Base-by-base conservation (phyloP, 1,284 basidiomycete genomes). In the Cryptococcus jaspeensis region DNA sequence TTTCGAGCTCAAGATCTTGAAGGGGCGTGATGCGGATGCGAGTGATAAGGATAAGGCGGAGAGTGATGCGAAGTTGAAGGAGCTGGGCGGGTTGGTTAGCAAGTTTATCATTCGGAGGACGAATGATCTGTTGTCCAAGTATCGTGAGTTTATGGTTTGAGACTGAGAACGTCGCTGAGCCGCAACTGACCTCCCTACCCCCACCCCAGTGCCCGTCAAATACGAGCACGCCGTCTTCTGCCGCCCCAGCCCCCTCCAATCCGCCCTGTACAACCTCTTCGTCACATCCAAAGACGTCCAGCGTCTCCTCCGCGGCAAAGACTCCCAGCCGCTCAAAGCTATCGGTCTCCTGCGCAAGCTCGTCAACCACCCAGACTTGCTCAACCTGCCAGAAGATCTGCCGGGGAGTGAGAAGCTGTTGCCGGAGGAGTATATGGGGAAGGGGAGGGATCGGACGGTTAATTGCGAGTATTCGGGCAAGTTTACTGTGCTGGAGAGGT, bases 161-260 rank as follows among this genome's bases (percentile, higher is more conserved):
- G 8, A 22, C 28, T 46, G 44, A 18, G 12, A 3, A 12, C 16
- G 20, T 20, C 15, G 18, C 18, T 8, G 11, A 7, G 18, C 8
- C 18, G 20, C 20, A 23, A 15, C 47, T 42, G 45, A 68, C 50
- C 39, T 6, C 28, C 43, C 18, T 28, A 8, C 1, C 9, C 32
- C 1, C 28, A 32, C 4, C 15, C 1, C 65, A 96, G 93, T 99
- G 43, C 95, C 95, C 3, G 92, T 99, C 80, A 99, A 99, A 76
- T 97, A 99, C 80, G 95, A 99, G 77, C 93, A 98, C 62, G 96
- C 99, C 63, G 96, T 99, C 1, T 99, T 99, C 78, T 98, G 95
- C 76, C 83, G 85, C 47, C 84, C 93, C 15, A 94, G 92, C 1
- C 82, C 87, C 2, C 88, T 99, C 69, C 95, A 99, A 71, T 80